Evolutionary conservation across 2,329 filamentous ascomycete species (phyloP), one percentile per base, ranked within the genome.

Genomic region (Verticillium isaacii): DNA sequence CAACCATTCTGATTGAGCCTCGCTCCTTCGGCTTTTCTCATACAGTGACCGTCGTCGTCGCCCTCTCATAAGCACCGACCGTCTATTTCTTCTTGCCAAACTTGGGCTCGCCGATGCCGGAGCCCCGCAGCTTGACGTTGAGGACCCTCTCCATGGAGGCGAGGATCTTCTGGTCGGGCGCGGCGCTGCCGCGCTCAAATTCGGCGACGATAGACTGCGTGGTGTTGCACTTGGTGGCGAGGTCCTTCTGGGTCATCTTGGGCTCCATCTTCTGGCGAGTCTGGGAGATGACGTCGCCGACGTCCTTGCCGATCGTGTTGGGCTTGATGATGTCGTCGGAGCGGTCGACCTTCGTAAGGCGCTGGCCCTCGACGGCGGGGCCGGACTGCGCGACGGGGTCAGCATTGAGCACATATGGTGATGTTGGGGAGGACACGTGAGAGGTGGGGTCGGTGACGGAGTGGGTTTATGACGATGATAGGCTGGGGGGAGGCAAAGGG

Each of bases 251-350:
- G 62, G 93, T 96, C 92, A 98, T 94, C 82, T 96, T 95, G 78
- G 93, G 93, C 78, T 90, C 90, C 75, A 92, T 89, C 74, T 89
- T 87, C 74, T 87, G 88, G 67, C 95, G 91, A 61, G 90, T 86
- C 72, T 89, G 85, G 71, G 87, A 85, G 80, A 98, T 97, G 67
- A 89, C 91, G 68, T 91, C 87, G 71, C 91, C 92, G 67, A 98
- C 92, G 61, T 85, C 83, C 72, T 85, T 83, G 74, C 93, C 92
- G 63, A 97, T 83, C 56, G 92, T 96, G 82, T 96, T 96, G 73
- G 93, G 93, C 82, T 97, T 97, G 79, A 98, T 89, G 80, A 97
- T 97, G 75, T 97, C 95, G 82, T 98, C 93, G 75, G 88, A 89
- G 69, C 94, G 93, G 84, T 98, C 95, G 77, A 99, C 93, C 83